A percentile compares a stretch with the other conserved stretches of the same genome.
Evolutionary conservation across 345 rosid genomes (phyloP).

Genomic region (Populus pruinosa): DNA sequence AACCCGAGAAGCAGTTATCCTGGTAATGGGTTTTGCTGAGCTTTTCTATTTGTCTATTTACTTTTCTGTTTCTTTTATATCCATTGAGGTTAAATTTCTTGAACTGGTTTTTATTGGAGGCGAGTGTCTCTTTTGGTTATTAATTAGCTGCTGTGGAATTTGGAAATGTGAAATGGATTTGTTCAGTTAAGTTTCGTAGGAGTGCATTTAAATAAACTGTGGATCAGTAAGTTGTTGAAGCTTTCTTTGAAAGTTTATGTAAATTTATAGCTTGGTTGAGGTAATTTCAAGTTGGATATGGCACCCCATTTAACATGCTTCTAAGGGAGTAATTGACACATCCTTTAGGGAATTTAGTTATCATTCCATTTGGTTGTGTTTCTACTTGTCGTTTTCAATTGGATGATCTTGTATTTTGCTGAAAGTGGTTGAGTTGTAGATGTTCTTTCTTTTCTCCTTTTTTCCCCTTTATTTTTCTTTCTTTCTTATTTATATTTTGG

Average conservation of each 20-base stretch:
- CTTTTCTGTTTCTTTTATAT: not conserved
- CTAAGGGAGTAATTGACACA: not conserved
- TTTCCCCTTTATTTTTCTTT: too few relatives aligned
- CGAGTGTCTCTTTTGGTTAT: not conserved
- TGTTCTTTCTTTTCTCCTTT: not conserved
- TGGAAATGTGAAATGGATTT: not conserved
- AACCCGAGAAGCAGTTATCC: conserved; percentile 73
- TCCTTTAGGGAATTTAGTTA: not conserved
- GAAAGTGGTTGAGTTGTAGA: not conserved
- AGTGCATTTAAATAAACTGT: not conserved
- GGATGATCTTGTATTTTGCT: not conserved
- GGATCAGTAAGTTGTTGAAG: not conserved
- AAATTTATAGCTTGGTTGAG: not conserved
- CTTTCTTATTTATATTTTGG: too few relatives aligned
- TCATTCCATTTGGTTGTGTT: not conserved
- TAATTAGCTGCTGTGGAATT: not conserved
- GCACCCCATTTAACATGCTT: not conserved
- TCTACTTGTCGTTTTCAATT: not conserved
- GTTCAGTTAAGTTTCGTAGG: not conserved
- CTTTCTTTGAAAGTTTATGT: not conserved
- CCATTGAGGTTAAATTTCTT: not conserved
- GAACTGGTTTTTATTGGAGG: not conserved
- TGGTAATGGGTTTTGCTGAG: conserved; percentile 46
- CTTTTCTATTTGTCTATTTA: not conserved
- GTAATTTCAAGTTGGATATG: not conserved